Percentiles rank a stretch among this genome's conserved stretches.
Evolutionary conservation across 1,284 basidiomycete genomes (phyloP).

Genomic region (Waitea zeae): DNA sequence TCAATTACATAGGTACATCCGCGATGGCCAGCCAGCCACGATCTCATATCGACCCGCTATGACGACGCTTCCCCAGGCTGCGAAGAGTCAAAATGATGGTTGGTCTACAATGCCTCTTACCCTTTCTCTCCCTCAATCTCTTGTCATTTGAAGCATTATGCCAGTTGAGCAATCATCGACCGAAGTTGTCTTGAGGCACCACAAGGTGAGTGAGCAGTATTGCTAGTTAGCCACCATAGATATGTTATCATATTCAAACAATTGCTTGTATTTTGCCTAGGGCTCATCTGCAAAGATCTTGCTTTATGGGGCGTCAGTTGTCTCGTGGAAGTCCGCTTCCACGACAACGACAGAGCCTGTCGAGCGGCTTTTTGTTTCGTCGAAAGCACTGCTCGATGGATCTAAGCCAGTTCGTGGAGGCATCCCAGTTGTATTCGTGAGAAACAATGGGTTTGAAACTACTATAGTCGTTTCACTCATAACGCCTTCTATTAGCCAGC

Average conservation of each 20-base stretch:
- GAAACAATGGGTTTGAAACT: not conserved
- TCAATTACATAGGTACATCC: too few species aligned
- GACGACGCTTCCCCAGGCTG: too few species aligned
- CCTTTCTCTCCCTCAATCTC: too few species aligned
- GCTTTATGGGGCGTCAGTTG: slow-evolving; percentile 67
- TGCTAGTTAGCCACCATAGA: too few species aligned
- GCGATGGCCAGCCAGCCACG: too few species aligned
- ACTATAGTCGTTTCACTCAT: too few species aligned
- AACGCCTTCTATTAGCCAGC: slow-evolving; percentile 30
- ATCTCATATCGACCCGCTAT: too few species aligned
- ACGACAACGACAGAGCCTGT: slow-evolving; percentile 17
- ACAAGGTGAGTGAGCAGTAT: slow-evolving; percentile 20
- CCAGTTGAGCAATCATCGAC: slow-evolving; percentile 24
- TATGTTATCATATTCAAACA: too few species aligned
- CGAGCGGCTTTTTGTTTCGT: slow-evolving; percentile 66
- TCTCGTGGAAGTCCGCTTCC: slow-evolving; percentile 53
- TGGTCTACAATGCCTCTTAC: too few species aligned
- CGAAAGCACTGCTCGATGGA: slow-evolving; percentile 60
- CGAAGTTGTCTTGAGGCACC: slow-evolving; percentile 29
- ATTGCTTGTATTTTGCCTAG: too few species aligned
- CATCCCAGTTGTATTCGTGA: slow-evolving; percentile 57
- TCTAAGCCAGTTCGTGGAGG: slow-evolving; percentile 66
- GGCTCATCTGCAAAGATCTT: slow-evolving; percentile 57
- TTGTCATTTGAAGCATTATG: slow-evolving; percentile 22
- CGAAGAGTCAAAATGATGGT: too few species aligned